A percentile compares a stretch with the other conserved stretches of the same genome.
phyloP scores from a whole-genome alignment of 352 stramenopile genomes.

The Phytophthora pisi region DNA sequence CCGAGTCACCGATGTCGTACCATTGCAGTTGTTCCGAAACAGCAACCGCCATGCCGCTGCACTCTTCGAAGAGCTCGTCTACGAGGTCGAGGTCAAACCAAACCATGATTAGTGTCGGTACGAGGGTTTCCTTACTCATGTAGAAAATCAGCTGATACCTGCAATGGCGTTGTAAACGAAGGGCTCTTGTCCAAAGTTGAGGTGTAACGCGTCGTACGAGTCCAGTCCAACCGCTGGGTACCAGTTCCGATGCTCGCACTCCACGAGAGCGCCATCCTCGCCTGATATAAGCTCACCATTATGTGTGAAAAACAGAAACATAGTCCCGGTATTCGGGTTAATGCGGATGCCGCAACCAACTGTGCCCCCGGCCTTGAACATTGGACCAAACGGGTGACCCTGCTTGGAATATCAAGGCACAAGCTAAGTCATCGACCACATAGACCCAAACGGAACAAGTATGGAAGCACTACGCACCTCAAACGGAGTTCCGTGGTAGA shows the following conservation, averaged over 20 bases:
- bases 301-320: constrained; percentile 76
- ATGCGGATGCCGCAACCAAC: constrained; percentile 47
- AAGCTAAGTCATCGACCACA: constrained; percentile 4
- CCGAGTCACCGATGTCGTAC: constrained; percentile 60
- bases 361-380: constrained; percentile 34
- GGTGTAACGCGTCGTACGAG: constrained; percentile 72
- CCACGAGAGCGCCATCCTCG: constrained; percentile 37
- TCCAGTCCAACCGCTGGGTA: constrained; percentile 89
- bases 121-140: not conserved
- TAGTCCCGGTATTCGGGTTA: constrained; percentile 16
- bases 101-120: not conserved
- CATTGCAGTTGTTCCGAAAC: constrained; percentile 53
- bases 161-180: constrained; percentile 45
- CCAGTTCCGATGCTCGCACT: constrained; percentile 60
- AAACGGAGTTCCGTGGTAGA: constrained; percentile 56
- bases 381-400: constrained; percentile 39
- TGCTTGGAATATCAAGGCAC: constrained; percentile 22
- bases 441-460: not conserved
- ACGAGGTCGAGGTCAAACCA: not conserved
- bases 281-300: constrained; percentile 64
- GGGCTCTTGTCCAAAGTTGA: constrained; percentile 88
- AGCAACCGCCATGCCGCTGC: constrained; percentile 26
- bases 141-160: constrained; percentile 18
- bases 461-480: constrained; percentile 33
- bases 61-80: constrained; percentile 40